These are phyloP conservation scores for Casuarina glauca DNA, from an alignment of 306 rosid genomes.

Conservation along the genomic window DNA sequence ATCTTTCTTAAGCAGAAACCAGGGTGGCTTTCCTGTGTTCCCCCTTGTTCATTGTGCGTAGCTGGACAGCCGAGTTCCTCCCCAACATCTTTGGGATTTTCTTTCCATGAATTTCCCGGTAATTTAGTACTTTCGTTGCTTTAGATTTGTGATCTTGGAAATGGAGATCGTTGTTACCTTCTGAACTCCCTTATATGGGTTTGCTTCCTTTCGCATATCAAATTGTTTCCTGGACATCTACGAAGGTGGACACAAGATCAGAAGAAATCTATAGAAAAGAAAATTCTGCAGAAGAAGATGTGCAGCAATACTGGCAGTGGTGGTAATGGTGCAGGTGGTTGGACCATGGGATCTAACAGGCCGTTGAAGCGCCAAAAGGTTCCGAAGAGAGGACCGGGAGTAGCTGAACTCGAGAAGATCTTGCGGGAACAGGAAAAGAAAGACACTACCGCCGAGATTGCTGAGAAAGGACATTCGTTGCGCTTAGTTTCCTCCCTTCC, in stretches of 20 bases:
- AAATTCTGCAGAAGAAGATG: slow-evolving; percentile 21
- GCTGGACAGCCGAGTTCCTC: slow-evolving; percentile 15
- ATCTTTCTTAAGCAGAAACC: slow-evolving; percentile 22
- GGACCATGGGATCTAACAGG: slow-evolving; percentile 28
- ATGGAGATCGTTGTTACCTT: slow-evolving; percentile 29
- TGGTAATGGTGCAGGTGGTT: neutral
- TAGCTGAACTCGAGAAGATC: slow-evolving; percentile 73
- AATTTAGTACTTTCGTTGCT: slow-evolving; percentile 29
- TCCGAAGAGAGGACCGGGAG: slow-evolving; percentile 82
- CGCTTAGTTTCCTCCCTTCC: slow-evolving; percentile 21
- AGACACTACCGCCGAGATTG: slow-evolving; percentile 5
- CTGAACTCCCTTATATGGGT: slow-evolving; percentile 16
- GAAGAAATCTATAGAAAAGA: neutral
- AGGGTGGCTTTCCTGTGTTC: slow-evolving; percentile 10
- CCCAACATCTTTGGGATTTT: slow-evolving; percentile 28
- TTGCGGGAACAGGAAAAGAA: slow-evolving; percentile 48
- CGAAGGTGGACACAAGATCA: slow-evolving; percentile 5
- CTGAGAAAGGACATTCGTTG: slow-evolving; percentile 35
- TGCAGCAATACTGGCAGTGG: slow-evolving; percentile 36
- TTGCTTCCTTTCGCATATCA: neutral
- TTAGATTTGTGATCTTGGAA: slow-evolving; percentile 37
- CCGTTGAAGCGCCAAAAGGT: slow-evolving; percentile 42
- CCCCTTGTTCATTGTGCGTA: slow-evolving; percentile 17
- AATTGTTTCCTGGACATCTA: neutral
- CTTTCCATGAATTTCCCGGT: slow-evolving; percentile 33